Percentiles rank a stretch among this genome's conserved stretches.
Conservation (phyloP, 495 filamentous ascomycete species). For the Neurospora intermedia region DNA sequence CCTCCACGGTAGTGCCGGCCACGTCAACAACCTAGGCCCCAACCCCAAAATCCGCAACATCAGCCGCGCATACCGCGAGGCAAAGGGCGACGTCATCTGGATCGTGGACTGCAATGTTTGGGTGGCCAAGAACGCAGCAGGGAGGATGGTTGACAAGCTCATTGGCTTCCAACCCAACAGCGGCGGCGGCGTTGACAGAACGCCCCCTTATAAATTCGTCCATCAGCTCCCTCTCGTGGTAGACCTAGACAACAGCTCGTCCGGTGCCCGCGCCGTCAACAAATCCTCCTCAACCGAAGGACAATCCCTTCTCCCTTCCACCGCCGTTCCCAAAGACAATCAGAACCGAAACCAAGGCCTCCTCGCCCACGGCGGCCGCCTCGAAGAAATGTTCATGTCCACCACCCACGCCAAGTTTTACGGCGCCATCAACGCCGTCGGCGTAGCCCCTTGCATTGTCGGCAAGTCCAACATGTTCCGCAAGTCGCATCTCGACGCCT, state of each 20-base stretch:
- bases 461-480: conserved; percentile 99
- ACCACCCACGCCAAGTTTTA: conserved; percentile 98
- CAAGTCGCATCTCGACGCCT: conserved; percentile 71
- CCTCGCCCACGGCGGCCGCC: conserved; percentile 54
- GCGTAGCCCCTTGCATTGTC: conserved; percentile 84
- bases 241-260: conserved; percentile 41
- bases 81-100: conserved; percentile 87
- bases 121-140: conserved; percentile 67
- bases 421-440: conserved; percentile 88
- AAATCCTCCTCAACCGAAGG: background rate
- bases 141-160: conserved; percentile 78
- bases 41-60: conserved; percentile 98
- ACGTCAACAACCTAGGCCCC: conserved; percentile 61
- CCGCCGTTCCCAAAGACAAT: background rate
- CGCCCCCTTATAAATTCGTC: conserved; percentile 78
- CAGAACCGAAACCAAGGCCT: background rate
- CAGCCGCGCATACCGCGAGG: conserved; percentile 90
- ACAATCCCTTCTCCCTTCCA: conserved; percentile 8
- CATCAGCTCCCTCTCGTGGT: conserved; percentile 87
- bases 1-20: conserved; percentile 42
- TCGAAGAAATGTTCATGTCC: conserved; percentile 91
- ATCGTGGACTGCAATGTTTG: conserved; percentile 95
- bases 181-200: conserved; percentile 5
- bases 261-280: conserved; percentile 12
- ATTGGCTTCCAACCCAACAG: conserved; percentile 48